Evolutionary conservation across 2,329 filamentous ascomycete species (phyloP).

Genomic region (Aspergillus ibericus): DNA sequence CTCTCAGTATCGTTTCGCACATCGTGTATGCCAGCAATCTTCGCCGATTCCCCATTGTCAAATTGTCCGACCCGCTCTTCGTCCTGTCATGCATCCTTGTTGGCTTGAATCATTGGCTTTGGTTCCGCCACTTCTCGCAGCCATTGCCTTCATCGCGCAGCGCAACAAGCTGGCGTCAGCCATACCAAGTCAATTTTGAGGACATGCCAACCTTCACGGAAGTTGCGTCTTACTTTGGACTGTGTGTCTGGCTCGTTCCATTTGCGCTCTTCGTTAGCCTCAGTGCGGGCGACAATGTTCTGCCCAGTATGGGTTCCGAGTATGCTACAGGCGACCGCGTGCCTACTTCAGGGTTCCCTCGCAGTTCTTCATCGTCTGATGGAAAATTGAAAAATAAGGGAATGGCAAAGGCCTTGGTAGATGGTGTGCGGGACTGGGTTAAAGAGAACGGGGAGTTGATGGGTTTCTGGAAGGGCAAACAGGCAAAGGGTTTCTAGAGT

Average conservation of each 20-base stretch:
- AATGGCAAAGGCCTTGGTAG: slow-evolving; percentile 65
- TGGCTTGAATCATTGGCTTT: slow-evolving; percentile 86
- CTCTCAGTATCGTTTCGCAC: slow-evolving; percentile 77
- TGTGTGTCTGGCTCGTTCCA: slow-evolving; percentile 95
- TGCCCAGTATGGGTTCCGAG: slow-evolving; percentile 86
- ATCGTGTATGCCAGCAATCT: slow-evolving; percentile 87
- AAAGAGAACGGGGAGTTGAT: slow-evolving; percentile 62
- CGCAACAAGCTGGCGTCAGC: slow-evolving; percentile 36
- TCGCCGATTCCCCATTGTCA: slow-evolving; percentile 72
- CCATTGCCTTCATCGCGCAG: slow-evolving; percentile 43
- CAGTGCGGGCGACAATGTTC: slow-evolving; percentile 89
- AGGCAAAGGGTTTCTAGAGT: slow-evolving; percentile 48
- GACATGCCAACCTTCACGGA: slow-evolving; percentile 80
- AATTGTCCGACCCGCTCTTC: slow-evolving; percentile 84
- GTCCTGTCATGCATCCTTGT: slow-evolving; percentile 81
- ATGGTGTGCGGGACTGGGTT: slow-evolving; percentile 60
- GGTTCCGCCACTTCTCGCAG: slow-evolving; percentile 92
- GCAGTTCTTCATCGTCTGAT: slow-evolving; percentile 28
- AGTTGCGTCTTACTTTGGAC: slow-evolving; percentile 91
- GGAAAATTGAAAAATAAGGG: slow-evolving; percentile 53
- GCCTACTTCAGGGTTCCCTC: slow-evolving; percentile 25
- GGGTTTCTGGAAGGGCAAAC: slow-evolving; percentile 62
- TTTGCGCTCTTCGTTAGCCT: slow-evolving; percentile 94
- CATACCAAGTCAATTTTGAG: slow-evolving; percentile 44
- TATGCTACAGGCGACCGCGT: slow-evolving; percentile 58